Evolutionary conservation across 2,329 filamentous ascomycete genomes (phyloP).

Genomic region (Penicillium olsonii): DNA sequence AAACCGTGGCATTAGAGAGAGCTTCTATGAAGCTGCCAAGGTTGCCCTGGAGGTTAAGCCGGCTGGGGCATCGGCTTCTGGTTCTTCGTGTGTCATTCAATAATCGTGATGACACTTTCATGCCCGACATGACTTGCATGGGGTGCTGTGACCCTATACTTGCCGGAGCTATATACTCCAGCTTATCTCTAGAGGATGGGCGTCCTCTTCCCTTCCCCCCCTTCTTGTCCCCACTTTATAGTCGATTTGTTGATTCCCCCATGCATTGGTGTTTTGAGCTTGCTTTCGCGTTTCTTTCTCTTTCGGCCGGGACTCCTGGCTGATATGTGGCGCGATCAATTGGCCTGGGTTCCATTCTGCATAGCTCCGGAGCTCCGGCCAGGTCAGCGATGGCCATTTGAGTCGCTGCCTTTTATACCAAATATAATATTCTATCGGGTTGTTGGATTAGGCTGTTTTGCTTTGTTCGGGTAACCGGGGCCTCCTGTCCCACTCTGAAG

Average conservation of each 20-base stretch:
- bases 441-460: neutral
- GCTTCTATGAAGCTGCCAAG: constrained; percentile 94
- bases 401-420: constrained; percentile 2
- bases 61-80: constrained; percentile 34
- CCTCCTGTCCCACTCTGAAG: too few species aligned
- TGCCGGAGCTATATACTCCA: neutral
- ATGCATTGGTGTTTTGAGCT: constrained; percentile 19
- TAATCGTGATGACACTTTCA: constrained; percentile 16
- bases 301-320: constrained; percentile 5
- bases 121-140: neutral
- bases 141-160: neutral
- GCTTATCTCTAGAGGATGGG: neutral
- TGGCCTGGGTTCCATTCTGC: constrained; percentile 2
- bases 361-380: constrained; percentile 19
- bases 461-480: too few species aligned
- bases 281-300: constrained; percentile 7
- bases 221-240: neutral
- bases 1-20: constrained; percentile 97
- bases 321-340: neutral
- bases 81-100: constrained; percentile 38
- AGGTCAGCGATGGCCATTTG: constrained; percentile 25
- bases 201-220: constrained; percentile 3
- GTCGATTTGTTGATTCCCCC: constrained; percentile 22
- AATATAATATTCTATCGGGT: neutral
- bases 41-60: constrained; percentile 69